phyloP scores from a whole-genome alignment of 139 green algal species.

The Chlorella sorokiniana region DNA sequence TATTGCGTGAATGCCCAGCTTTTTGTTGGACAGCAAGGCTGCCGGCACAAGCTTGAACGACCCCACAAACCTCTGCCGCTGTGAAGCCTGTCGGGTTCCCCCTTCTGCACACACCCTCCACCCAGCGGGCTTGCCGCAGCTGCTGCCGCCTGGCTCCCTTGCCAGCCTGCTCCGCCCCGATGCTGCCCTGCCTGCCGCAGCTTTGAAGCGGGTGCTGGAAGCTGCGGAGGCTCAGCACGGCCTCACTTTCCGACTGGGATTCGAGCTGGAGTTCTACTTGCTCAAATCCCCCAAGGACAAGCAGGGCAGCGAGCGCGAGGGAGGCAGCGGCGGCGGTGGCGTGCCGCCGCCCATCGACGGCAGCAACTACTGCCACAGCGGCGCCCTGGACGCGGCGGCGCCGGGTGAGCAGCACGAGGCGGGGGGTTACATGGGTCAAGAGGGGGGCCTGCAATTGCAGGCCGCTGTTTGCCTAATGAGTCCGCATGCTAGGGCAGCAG shows the following conservation, averaged over 20 bases:
- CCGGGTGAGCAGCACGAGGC: slow-evolving; percentile 31
- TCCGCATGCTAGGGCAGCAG: no score
- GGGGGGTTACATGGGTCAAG: neutral
- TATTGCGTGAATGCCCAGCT: no score
- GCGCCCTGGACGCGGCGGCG: slow-evolving; percentile 39
- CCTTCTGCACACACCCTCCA: no score
- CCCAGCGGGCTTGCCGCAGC: no score
- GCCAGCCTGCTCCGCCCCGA: neutral
- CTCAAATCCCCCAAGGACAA: slow-evolving; percentile 12
- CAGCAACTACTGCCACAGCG: slow-evolving; percentile 47
- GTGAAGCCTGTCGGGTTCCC: no score
- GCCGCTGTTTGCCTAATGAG: no score
- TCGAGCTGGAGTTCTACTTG: slow-evolving; percentile 66
- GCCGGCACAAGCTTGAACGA: no score
- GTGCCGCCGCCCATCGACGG: slow-evolving; percentile 40
- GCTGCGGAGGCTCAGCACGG: slow-evolving; percentile 6
- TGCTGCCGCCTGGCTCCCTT: neutral
- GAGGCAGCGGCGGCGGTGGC: neutral
- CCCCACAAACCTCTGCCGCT: no score
- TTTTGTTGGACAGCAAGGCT: no score
- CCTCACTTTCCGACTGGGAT: slow-evolving; percentile 41
- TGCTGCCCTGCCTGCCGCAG: neutral
- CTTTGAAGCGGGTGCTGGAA: slow-evolving; percentile 31
- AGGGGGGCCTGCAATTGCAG: no score
- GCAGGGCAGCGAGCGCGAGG: neutral